Evolutionary conservation across 2,329 filamentous ascomycete species (phyloP), one percentile per base, ranked within the genome.

Genomic region (Myriosclerotinia duriaeana): DNA sequence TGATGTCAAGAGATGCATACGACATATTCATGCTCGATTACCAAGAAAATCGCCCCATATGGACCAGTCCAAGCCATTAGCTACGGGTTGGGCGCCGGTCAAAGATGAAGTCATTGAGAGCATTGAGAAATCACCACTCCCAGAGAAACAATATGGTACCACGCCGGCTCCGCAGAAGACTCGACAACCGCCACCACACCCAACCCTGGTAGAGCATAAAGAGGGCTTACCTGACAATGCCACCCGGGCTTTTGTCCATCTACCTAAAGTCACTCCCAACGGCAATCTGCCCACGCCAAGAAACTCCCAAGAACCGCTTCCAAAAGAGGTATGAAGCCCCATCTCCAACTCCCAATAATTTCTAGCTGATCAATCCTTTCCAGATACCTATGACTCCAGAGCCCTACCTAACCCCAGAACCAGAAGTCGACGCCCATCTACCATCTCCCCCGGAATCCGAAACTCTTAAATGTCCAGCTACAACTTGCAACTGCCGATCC

Each of bases 401-500:
- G 14, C 54, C 54, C 20, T 55, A 44, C 22, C 34, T 40, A n/a
- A 36, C 50, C 36, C 38, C 62, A 26, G 30, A 42, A 26, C 59
- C 36, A 64, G 30, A 38, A n/a, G 1, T 20, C 22, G n/a, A 26
- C 34, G 12, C 62, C 20, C 64, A n/a, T 36, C 20, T 46, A 40
- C 17, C 30, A 17, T 12, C 38, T 58, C 30, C 34, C 12, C n/a
- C 2, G 20, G 30, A 60, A 11, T 7, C 30, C 17, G 9, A 58
- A 44, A 5, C n/a, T 7, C n/a, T 38, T 14, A 34, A 34, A 8
- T 15, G 38, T 26, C 42, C 42, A 52, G 2, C 26, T 20, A 46
- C 40, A 53, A 53, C 38, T 1, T 65, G 64, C 30, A 65, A 53
- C 36, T 65, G 64, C n/a, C 56, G 22, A 8, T 40, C 54, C 5